These are phyloP conservation scores for Suhomyces maxii DNA, from an alignment of 1,139 yeast genomes.

Conservation along the genomic window DNA sequence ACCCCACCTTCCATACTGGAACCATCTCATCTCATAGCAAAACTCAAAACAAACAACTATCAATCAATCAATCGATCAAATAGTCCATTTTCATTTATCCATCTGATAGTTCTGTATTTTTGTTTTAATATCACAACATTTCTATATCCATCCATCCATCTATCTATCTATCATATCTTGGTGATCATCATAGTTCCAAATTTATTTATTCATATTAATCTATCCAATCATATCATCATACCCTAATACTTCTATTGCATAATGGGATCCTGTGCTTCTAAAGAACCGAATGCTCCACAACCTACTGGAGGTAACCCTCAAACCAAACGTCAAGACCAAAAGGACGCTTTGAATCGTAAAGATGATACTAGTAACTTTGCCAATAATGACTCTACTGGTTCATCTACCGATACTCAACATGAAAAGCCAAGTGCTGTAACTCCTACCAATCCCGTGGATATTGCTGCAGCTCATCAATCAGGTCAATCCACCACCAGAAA, in stretches of 20 bases:
- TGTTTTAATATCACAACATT: no score
- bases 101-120: no score
- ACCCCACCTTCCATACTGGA: no score
- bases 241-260: background rate
- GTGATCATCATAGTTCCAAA: no score
- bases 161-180: no score
- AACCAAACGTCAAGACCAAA: constrained; percentile 15
- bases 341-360: constrained; percentile 12
- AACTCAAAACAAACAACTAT: no score
- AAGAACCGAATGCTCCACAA: constrained; percentile 17
- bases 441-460: constrained; percentile 10
- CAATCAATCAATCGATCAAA: no score
- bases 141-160: no score
- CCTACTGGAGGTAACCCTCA: constrained; percentile 8
- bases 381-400: constrained; percentile 17
- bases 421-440: constrained; percentile 7
- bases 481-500: constrained; percentile 28
- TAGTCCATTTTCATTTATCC: no score
- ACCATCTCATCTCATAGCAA: no score
- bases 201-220: no score
- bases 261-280: constrained; percentile 34
- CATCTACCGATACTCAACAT: constrained; percentile 16
- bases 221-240: no score
- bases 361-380: constrained; percentile 10
- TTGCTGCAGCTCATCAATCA: constrained; percentile 8